A percentile compares a stretch with the other conserved stretches of the same genome.
These are phyloP conservation scores for Penicillium macrosclerotiorum DNA, from an alignment of 495 filamentous ascomycete genomes.

Conservation along the genomic window DNA sequence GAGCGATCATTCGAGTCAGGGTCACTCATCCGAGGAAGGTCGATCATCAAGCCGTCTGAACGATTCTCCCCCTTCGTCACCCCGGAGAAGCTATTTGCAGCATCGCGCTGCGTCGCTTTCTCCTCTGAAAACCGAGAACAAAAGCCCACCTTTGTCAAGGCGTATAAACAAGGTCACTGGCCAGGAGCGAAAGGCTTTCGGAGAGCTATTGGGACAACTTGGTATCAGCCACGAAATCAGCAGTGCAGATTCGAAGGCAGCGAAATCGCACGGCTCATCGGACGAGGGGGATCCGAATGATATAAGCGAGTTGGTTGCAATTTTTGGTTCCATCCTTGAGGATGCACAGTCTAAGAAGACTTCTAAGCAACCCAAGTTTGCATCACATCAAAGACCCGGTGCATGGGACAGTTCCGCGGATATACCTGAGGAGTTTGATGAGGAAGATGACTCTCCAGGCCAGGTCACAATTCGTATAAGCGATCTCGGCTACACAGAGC, in stretches of 20 bases:
- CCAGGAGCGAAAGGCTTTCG: constrained; percentile 27
- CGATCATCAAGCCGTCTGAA: neutral
- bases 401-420: too few relatives aligned
- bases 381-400: neutral
- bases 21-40: neutral
- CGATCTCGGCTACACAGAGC: constrained; percentile 22
- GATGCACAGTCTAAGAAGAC: constrained; percentile 13
- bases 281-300: constrained; percentile 16
- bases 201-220: constrained; percentile 25
- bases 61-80: too few relatives aligned
- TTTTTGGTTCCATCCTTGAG: constrained; percentile 29
- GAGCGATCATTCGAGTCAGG: constrained; percentile 1
- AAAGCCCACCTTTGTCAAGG: neutral
- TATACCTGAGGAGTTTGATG: neutral
- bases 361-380: neutral
- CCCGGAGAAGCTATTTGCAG: constrained; percentile 27
- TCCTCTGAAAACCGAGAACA: neutral
- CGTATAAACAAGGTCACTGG: constrained; percentile 21
- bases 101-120: constrained; percentile 19
- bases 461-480: constrained; percentile 6
- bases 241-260: neutral
- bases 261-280: neutral
- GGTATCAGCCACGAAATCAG: constrained; percentile 7
- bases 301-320: constrained; percentile 25
- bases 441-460: neutral